Evolutionary conservation across 2,329 filamentous ascomycete genomes (phyloP).

Genomic region (Penicillium glabrum): DNA sequence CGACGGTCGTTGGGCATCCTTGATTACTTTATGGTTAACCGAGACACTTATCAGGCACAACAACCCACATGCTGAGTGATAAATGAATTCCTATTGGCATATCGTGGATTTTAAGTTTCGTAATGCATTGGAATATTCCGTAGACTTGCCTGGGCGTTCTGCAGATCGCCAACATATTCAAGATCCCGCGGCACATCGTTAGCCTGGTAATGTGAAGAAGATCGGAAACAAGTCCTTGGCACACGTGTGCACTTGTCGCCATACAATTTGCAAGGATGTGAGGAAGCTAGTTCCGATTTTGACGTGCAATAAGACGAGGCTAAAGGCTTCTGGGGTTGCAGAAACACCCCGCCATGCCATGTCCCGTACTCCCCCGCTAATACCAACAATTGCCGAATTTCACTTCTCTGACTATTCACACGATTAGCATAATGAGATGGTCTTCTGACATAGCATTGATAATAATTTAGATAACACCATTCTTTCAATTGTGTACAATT

Average conservation of each 20-base stretch:
- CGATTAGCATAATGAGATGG: background rate
- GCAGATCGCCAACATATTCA: background rate
- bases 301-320: background rate
- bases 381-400: background rate
- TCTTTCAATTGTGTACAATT: background rate
- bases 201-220: background rate
- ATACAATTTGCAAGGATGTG: background rate
- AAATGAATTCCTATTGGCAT: background rate
- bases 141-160: background rate
- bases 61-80: background rate
- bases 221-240: background rate
- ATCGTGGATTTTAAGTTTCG: background rate
- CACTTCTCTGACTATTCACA: background rate
- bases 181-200: background rate
- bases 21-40: background rate
- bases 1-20: no score
- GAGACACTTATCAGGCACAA: background rate
- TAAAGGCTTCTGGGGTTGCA: background rate
- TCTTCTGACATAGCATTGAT: background rate
- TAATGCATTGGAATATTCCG: background rate
- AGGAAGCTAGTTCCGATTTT: background rate
- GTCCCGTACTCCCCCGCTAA: background rate
- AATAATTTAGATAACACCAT: background rate
- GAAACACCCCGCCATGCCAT: background rate
- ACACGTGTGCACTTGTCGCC: background rate